Base-by-base conservation (phyloP, 176 grass and related monocot genomes). In the Avena insularis region DNA sequence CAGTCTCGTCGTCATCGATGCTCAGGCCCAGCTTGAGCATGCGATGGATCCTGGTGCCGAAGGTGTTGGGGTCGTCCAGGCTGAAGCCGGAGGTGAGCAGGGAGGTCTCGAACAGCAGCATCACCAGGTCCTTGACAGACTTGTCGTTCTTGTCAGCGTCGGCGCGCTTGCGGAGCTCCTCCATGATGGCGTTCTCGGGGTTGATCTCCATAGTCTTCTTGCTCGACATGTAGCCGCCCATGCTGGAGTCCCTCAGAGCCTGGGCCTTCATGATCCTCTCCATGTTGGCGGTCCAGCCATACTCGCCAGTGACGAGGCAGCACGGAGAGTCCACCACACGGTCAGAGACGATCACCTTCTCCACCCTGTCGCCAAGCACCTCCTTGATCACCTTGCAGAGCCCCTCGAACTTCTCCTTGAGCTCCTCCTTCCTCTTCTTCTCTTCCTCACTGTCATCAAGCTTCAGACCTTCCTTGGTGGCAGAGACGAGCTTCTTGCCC, bases 181-280 rank as follows among this genome's bases (percentile, higher is more conserved):
- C 94, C 97, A 99, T 99, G 72, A 99, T 99, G 25, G 87, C 56
- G 1, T 99, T 99, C 80, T 99, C 97, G 0, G 94, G 97, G 94
- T 99, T 99, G 77, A 99, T 99, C 84, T 99, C 97, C 94, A 99
- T 96, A 0, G 97, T 99, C 83, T 99, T 99, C 92, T 99, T 99
- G 87, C 83, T 87, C 0, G 93, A 96, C 97, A 98, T 98, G 79
- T 98, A 96, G 1, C 94, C 97, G 4, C 89, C 56, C 93, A 98
- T 98, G 97, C 97, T 96, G 0, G 87, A 91, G 74, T 98, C 93
- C 87, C 93, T 90, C 62, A 98, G 85, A 3, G 97, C 97, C 70
- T 98, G 97, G 3, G 97, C 97, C 87, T 91, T 98, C 97, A 98
- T 98, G 83, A 98, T 98, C 56, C 97, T 96, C 90, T 98, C 97